Base-by-base conservation (phyloP, 176 grass and related monocot species). In the Raddia guianensis region DNA sequence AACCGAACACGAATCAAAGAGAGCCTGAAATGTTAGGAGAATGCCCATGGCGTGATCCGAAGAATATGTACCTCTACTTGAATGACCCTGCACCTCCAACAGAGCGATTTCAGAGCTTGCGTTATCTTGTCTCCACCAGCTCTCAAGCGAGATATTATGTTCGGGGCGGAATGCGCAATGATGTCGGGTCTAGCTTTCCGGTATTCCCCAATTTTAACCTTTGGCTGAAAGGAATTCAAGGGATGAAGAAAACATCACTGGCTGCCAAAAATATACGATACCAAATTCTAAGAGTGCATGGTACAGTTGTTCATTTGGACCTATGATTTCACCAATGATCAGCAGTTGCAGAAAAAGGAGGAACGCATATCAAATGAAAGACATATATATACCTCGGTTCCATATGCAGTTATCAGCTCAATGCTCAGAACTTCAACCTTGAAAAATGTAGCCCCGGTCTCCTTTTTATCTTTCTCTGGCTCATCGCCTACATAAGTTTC, bases 391-490 rank as follows among this genome's bases (percentile, higher is more conserved):
- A 78, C 92, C 90, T 94, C 92, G 37, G 88, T 94, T 86, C 95
- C 92, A 82, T 90, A 92, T 57, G 95, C 87, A 85, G 95, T 90
- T 70, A 91, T 84, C 77, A 98, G 79, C 74, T 98, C 92, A 79
- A 94, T 98, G 80, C 87, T 91, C 32, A 89, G 71, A 72, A 94
- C 86, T 78, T 98, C 95, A 37, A 98, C 85, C 79, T 93, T 98
- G 68, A 92, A 90, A 85, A 98, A 94, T 64, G 82, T 57, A 71
- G 88, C 83, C 19, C 83, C 84, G 9, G 60, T 87, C n/a, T 89
- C 81, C 21, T 90, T 88, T 74, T 74, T 81, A 58, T 91, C 65
- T 63, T 82, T 82, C 12, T 84, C 53, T 11, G 71, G 32, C 43
- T 87, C 87, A 72, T 85, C 90, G 78, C 83, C 90, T 94, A 15